Evolutionary conservation across 768 basidiomycete genomes (phyloP).

Genomic region (Leccinum arenicola): DNA sequence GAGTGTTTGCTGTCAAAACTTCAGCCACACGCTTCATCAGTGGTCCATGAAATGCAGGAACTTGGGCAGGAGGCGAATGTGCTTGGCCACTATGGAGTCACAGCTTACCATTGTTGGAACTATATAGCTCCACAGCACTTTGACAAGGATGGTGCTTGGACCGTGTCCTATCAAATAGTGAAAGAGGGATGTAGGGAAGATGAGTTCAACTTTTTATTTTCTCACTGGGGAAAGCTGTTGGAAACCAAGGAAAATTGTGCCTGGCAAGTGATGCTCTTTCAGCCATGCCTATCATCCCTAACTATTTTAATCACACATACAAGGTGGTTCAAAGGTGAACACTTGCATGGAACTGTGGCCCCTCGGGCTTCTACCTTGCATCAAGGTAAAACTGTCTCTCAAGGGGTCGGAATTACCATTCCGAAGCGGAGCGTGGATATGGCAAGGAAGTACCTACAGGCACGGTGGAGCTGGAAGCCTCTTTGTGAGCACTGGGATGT

Average conservation of each 20-base stretch:
- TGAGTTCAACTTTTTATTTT: too few species aligned
- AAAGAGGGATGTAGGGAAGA: background rate
- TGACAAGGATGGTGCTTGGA: constrained; percentile 4
- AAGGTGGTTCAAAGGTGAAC: background rate
- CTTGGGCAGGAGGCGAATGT: background rate
- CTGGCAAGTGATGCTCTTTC: too few species aligned
- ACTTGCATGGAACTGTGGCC: background rate
- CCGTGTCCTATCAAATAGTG: constrained; percentile 1
- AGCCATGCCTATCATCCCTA: too few species aligned
- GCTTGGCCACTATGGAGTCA: constrained; percentile 2
- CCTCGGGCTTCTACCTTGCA: background rate
- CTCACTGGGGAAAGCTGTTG: too few species aligned
- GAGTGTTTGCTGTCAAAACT: background rate
- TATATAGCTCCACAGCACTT: constrained; percentile 5
- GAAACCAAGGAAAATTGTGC: too few species aligned
- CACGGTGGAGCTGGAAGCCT: background rate
- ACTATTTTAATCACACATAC: too few species aligned
- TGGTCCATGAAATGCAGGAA: background rate
- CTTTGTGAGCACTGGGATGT: background rate
- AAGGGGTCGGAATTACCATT: background rate
- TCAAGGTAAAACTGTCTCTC: background rate
- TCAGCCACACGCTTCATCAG: background rate
- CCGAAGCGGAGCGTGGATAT: background rate
- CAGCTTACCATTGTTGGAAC: constrained; percentile 8
- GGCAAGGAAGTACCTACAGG: background rate